phyloP scores from a whole-genome alignment of 345 rosid species.

The Boechera retrofracta region DNA sequence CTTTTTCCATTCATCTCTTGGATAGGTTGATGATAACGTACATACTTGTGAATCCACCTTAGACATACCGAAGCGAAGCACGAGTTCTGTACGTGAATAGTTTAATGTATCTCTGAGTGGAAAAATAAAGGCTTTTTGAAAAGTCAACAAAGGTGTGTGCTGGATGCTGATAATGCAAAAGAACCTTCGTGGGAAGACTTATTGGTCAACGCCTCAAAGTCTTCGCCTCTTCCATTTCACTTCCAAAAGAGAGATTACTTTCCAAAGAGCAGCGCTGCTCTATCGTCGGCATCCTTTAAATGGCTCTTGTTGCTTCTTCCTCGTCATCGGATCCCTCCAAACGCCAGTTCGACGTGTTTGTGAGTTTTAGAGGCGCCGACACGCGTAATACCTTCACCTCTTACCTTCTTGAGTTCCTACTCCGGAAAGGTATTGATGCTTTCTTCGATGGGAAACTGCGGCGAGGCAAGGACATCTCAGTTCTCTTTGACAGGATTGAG shows the following conservation, averaged over 20 bases:
- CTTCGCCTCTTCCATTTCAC: constrained; percentile 7
- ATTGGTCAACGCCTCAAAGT: constrained; percentile 19
- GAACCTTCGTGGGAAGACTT: not conserved
- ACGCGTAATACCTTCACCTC: constrained; percentile 35
- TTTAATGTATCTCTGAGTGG: too few relatives aligned
- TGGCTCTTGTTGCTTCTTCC: constrained; percentile 26
- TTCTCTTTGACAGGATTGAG: constrained; percentile 36
- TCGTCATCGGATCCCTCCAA: not conserved
- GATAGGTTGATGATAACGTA: too few relatives aligned
- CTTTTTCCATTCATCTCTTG: too few relatives aligned
- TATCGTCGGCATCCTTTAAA: not conserved
- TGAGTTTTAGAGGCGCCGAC: constrained; percentile 47
- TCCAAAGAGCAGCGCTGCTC: not conserved
- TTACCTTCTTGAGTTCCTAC: constrained; percentile 12
- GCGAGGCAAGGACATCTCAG: constrained; percentile 26
- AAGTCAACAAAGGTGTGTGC: constrained; percentile 35
- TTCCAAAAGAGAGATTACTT: not conserved
- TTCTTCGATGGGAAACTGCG: constrained; percentile 32
- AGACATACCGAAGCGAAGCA: too few relatives aligned
- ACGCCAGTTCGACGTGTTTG: constrained; percentile 41
- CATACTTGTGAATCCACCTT: too few relatives aligned
- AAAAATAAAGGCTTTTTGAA: too few relatives aligned
- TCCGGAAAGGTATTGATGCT: constrained; percentile 17
- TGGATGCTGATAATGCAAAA: not conserved
- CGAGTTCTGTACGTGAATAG: too few relatives aligned